Base-by-base conservation (phyloP, 805 yeast genomes). In the Monosporozyma yasuniensis region DNA sequence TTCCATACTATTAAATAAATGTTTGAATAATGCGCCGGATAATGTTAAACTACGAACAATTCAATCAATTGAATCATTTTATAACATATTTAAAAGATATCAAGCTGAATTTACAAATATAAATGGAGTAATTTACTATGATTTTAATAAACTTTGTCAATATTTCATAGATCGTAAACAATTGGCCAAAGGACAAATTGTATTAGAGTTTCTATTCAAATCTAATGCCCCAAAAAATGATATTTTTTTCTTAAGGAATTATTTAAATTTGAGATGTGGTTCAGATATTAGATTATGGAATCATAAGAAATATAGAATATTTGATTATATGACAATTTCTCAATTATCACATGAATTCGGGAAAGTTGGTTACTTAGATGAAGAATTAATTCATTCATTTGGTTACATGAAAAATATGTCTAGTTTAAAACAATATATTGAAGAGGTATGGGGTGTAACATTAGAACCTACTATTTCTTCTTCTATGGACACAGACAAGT, bases 191-290 rank as follows among this genome's bases (percentile, higher is more conserved):
- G 42, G 28, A 11, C 42, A 39, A 21, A 11, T 10, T 8, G 42
- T 39, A 14, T 21, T 39, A 39, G 25, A 39, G 12, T 39, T 39
- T 39, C n/a, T 39, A 4, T 4, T 21, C 25, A 39, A 39, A 19
- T 39, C 42, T 4, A 39, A 39, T 11, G 22, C 22, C 12, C 22
- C 42, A 12, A 39, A 21, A 18, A 39, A 4, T 19, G 16, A 39
- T 21, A 21, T 21, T 5, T 14, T 39, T 16, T 39, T 39, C n/a
- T 21, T 61, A 10, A 42, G 50, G 1, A 56, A 59, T 35, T 58
- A 56, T 46, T 49, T 63, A 38, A 55, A 58, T 38, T 45, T 64
- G 42, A 47, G 59, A n/a, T 61, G 66, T 51, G 68, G 68, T 30
- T 60, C 64, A 4, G 44, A 56, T 43, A 50, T 56, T 18, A 50